phyloP scores from a whole-genome alignment of 1,284 basidiomycete species.

The Ustilago hordei region DNA sequence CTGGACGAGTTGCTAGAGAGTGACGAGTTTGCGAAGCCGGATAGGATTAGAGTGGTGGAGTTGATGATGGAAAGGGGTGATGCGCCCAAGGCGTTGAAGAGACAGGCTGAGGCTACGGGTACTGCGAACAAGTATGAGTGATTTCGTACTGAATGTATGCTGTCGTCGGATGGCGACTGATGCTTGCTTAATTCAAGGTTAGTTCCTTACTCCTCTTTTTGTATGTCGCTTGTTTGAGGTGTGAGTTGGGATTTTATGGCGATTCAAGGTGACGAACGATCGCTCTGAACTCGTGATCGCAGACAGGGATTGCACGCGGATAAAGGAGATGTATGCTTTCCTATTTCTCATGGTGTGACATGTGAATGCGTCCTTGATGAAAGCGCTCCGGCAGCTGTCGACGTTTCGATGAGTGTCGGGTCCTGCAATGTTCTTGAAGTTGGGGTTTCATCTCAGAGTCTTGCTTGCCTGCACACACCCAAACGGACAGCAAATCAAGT shows the following conservation, averaged over 20 bases:
- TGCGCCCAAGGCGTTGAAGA: slow-evolving; percentile 77
- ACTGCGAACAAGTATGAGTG: slow-evolving; percentile 49
- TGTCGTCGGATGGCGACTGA: too few species aligned
- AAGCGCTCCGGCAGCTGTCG: too few species aligned
- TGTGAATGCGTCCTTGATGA: too few species aligned
- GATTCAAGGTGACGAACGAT: not conserved
- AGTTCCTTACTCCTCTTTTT: not conserved
- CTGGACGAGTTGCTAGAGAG: slow-evolving; percentile 77
- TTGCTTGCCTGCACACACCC: slow-evolving; percentile 1
- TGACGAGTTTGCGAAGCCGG: slow-evolving; percentile 74
- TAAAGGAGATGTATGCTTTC: not conserved
- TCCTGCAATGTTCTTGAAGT: too few species aligned
- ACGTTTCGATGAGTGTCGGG: too few species aligned
- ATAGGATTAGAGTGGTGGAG: slow-evolving; percentile 82
- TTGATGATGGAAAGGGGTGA: slow-evolving; percentile 81
- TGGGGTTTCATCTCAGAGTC: not conserved
- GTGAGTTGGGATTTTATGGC: not conserved
- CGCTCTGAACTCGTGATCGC: not conserved
- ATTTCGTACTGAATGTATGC: not conserved
- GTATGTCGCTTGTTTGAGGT: not conserved
- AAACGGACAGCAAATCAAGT: not conserved
- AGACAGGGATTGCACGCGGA: not conserved
- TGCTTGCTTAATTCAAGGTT: not conserved
- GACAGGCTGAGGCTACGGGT: slow-evolving; percentile 72
- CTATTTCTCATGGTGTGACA: too few species aligned